These are phyloP conservation scores for Chaetomium strumarium DNA, from an alignment of 2,329 filamentous ascomycete species.

Conservation along the genomic window DNA sequence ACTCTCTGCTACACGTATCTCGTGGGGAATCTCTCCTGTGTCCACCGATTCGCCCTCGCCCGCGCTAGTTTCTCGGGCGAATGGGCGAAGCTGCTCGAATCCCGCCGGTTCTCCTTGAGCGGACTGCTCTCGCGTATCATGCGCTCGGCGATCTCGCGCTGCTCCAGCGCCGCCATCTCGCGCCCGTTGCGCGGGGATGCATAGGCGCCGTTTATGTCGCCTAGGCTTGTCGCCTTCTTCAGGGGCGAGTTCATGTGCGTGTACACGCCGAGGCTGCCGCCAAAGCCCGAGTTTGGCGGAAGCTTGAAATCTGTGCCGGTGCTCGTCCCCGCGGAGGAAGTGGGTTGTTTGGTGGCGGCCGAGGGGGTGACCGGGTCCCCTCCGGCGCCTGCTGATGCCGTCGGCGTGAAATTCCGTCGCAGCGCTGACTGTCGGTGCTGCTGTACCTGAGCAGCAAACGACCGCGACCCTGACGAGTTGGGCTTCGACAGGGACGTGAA, in stretches of 20 bases:
- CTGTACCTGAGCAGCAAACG: conserved; percentile 15
- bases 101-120: conserved; percentile 33
- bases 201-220: conserved; percentile 43
- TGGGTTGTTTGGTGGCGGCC: conserved; percentile 23
- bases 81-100: conserved; percentile 13
- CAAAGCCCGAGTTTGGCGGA: conserved; percentile 34
- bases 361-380: conserved; percentile 1
- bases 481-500: conserved; percentile 36
- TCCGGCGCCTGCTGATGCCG: neutral
- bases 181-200: conserved; percentile 53
- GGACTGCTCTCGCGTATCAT: conserved; percentile 37
- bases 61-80: conserved; percentile 36
- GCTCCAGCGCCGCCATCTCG: conserved; percentile 56
- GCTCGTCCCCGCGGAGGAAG: conserved; percentile 20
- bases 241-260: conserved; percentile 77
- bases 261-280: conserved; percentile 75
- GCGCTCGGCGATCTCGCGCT: conserved; percentile 34
- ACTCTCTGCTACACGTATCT: conserved; percentile 14
- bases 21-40: conserved; percentile 39
- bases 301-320: conserved; percentile 7
- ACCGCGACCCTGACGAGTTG: conserved; percentile 5
- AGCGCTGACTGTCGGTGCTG: conserved; percentile 12
- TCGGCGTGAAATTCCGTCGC: conserved; percentile 21
- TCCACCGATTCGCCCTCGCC: conserved; percentile 31
- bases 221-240: conserved; percentile 65